Percentiles rank a stretch among this genome's conserved stretches.
Conservation (phyloP, 345 rosid species). For the Crucihimalaya himalaica region DNA sequence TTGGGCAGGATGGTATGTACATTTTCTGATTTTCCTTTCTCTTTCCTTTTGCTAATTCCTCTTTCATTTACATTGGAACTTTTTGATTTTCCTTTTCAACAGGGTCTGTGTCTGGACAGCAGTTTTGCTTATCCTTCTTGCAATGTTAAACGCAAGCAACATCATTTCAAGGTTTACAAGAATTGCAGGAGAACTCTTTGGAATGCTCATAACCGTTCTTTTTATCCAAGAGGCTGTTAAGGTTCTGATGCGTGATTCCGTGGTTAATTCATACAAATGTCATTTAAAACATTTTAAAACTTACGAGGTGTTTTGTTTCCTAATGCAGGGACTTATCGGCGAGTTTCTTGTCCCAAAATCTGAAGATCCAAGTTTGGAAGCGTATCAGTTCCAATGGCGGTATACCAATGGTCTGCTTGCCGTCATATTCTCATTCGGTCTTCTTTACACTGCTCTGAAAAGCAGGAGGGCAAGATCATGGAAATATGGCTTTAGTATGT, state of each 20-base stretch:
- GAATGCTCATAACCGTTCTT: slow-evolving; percentile 74
- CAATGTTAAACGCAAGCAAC: slow-evolving; percentile 59
- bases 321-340: slow-evolving; percentile 58
- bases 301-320: slow-evolving; percentile 19
- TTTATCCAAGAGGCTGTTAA: slow-evolving; percentile 87
- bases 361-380: slow-evolving; percentile 48
- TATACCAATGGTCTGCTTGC: slow-evolving; percentile 74
- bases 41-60: slow-evolving; percentile 10
- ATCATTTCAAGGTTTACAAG: slow-evolving; percentile 78
- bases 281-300: slow-evolving; percentile 2
- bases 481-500: slow-evolving; percentile 71
- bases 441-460: slow-evolving; percentile 62
- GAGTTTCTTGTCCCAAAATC: slow-evolving; percentile 60
- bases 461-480: slow-evolving; percentile 81
- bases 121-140: slow-evolving; percentile 64
- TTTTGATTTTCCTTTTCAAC: slow-evolving; percentile 25
- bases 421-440: slow-evolving; percentile 66
- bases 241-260: slow-evolving; percentile 41
- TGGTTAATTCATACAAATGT: neutral
- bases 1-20: slow-evolving; percentile 79
- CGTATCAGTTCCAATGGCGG: slow-evolving; percentile 62
- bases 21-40: neutral
- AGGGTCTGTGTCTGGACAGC: slow-evolving; percentile 96
- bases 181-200: slow-evolving; percentile 85
- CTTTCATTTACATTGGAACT: slow-evolving; percentile 3